Evolutionary conservation across 164 flowering plant genomes (phyloP), one percentile per base, ranked within the genome.

Genomic region (Magnolia kwangsiensis): DNA sequence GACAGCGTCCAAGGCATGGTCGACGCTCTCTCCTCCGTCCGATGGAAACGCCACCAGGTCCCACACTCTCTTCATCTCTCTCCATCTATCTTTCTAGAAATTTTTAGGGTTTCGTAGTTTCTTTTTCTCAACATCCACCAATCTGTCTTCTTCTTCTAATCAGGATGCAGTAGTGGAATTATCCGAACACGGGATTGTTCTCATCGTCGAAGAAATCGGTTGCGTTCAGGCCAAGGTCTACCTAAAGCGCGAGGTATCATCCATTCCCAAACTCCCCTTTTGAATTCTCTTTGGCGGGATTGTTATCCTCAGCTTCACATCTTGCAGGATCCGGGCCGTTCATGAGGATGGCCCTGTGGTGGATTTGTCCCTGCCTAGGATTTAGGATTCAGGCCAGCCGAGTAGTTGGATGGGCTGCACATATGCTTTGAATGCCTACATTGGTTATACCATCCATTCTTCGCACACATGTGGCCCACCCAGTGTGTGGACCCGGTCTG

Each of bases 191-290:
- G 97, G 99, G 19, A 75, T 96, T 50, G 94, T 96, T 10, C 74
- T 94, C 82, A 90, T 92, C 20, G 97, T 94, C 0, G 97, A 96
- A 81, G 99, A 96, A 72, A 83, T 89, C 24, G 86, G 91, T 67
- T 96, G 99, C 75, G 95, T 96, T 74, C 98, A 94, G 69, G 99
- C 97, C 82, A 94, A 94, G 85, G 98, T 94, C 59, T 96, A 94
- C 85, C 89, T 94, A n/a, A 90, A 94, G 82, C 84, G 91, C 19
- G 98, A 93, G 94, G 97, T 90, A 80, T 31, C 58, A 6, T 9
- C 45, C 45, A 37, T 37, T 37, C 45, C 45, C 45, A 37, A 37
- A 37, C 45, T 37, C 45, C 45, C 45, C 45, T 37, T 37, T 37
- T 37, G 45, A 37, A 37, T 37, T 37, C 45, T 37, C 45, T 37